Evolutionary conservation across 345 rosid genomes (phyloP).

Genomic region (Eucalyptus leucophloia): DNA sequence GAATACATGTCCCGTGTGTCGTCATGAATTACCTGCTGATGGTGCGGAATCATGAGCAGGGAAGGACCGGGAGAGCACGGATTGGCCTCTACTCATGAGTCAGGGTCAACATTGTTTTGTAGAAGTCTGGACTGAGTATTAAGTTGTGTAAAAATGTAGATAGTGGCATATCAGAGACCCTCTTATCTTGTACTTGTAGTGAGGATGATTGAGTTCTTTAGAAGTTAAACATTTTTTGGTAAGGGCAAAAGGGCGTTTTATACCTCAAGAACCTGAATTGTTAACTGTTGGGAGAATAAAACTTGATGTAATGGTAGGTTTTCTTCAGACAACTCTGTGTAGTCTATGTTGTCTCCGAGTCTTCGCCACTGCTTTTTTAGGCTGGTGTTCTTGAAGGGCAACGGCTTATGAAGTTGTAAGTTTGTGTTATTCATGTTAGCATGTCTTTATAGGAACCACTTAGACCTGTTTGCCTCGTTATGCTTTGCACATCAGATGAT

Average conservation of each 20-base stretch:
- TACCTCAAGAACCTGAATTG: neutral
- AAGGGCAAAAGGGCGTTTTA: neutral
- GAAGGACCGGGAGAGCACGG: neutral
- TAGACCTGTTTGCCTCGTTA: neutral
- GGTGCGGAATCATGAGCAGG: constrained; percentile 52
- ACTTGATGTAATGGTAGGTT: neutral
- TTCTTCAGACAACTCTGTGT: neutral
- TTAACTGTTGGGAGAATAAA: neutral
- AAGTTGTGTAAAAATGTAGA: neutral
- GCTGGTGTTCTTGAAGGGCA: neutral
- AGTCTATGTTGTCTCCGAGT: neutral
- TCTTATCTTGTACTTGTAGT: neutral
- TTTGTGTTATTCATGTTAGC: neutral
- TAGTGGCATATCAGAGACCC: neutral
- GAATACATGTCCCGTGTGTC: constrained; percentile 91
- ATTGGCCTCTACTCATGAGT: neutral
- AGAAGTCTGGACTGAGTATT: neutral
- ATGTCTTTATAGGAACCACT: neutral
- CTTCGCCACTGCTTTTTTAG: neutral
- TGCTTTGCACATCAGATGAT: neutral
- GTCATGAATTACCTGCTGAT: constrained; percentile 76
- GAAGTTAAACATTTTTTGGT: neutral
- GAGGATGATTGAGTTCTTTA: neutral
- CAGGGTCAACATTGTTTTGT: neutral
- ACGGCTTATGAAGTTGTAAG: neutral